phyloP scores from a whole-genome alignment of 768 basidiomycete genomes.

The Holtermanniella nyarrowii region DNA sequence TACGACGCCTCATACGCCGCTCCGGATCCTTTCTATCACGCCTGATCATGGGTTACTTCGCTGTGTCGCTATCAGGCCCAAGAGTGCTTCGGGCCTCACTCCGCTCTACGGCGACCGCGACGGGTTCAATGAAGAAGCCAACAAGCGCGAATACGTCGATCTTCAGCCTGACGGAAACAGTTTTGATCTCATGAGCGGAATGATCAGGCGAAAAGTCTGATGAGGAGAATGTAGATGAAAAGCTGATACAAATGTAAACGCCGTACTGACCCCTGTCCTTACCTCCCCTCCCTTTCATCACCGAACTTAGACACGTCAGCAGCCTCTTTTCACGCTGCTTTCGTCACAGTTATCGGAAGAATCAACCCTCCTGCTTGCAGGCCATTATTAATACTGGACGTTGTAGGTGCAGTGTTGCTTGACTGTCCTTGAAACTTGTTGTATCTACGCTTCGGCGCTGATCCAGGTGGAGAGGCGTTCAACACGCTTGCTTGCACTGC shows the following conservation, averaged over 20 bases:
- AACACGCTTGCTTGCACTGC: too few species aligned
- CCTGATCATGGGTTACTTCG: constrained; percentile 76
- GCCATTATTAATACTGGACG: too few species aligned
- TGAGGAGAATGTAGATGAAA: too few species aligned
- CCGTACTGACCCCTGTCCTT: background rate
- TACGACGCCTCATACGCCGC: constrained; percentile 54
- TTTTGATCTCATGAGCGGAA: constrained; percentile 83
- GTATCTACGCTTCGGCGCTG: background rate
- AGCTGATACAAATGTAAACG: constrained; percentile 2
- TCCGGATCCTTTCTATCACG: constrained; percentile 77
- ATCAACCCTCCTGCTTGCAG: constrained; percentile 1
- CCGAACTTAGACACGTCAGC: constrained; percentile 26
- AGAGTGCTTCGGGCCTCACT: constrained; percentile 8
- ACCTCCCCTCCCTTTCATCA: background rate
- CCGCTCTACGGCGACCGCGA: constrained; percentile 23
- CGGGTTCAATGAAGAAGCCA: constrained; percentile 22
- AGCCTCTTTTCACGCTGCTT: constrained; percentile 10
- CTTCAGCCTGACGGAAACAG: constrained; percentile 95
- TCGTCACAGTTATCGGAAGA: constrained; percentile 26
- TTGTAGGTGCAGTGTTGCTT: background rate
- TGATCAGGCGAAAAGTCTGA: constrained; percentile 54
- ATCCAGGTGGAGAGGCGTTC: background rate
- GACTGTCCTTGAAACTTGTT: background rate
- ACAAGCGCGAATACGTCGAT: constrained; percentile 57
- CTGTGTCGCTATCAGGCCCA: constrained; percentile 46